Evolutionary conservation across 441 rosid species (phyloP), one percentile per base, ranked within the genome.

Genomic region (Euphorbia corollata): DNA sequence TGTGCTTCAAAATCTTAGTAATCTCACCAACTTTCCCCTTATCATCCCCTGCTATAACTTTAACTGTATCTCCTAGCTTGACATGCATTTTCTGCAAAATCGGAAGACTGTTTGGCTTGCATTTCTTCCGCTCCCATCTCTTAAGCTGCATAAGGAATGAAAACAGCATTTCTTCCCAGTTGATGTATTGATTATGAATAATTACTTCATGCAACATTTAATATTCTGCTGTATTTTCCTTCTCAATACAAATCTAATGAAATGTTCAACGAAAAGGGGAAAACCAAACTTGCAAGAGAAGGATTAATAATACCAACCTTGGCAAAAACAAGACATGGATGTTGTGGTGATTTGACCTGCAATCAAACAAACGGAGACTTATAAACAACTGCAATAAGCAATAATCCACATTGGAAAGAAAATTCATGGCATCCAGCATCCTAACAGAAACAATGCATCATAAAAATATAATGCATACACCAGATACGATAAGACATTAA

Each of bases 51-150:
- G 97, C 63, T 63, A 88, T 89, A 23, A 88, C 85, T 81, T 90
- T 83, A 64, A 93, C 87, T 0, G 91, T 85, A 70, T 93, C 97
- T 54, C 98, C 98, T 51, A 87, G 27, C 82, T 87, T 90, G 69
- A 93, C 95, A 63, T 90, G 97, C 94, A 93, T 90, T 74, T 86
- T 93, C 61, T 89, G 95, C 39, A 93, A 73, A 75, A 87, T 36
- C 0, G 96, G 98, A 74, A 89, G 97, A 75, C 96, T 86, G 83
- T 93, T 90, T 54, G 91, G 91, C 74, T 92, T 90, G 69, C 98
- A 90, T 63, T 93, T 71, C 77, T 85, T 90, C 16, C 91, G 81
- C 77, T 93, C 97, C 98, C 98, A 90, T 41, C 78, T 86, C 78
- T 90, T 93, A 55, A 90, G 79, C 98, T 90, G 89, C 57, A 47